Conservation (phyloP, 768 basidiomycete genomes). For the Leucosporidium yakuticum region DNA sequence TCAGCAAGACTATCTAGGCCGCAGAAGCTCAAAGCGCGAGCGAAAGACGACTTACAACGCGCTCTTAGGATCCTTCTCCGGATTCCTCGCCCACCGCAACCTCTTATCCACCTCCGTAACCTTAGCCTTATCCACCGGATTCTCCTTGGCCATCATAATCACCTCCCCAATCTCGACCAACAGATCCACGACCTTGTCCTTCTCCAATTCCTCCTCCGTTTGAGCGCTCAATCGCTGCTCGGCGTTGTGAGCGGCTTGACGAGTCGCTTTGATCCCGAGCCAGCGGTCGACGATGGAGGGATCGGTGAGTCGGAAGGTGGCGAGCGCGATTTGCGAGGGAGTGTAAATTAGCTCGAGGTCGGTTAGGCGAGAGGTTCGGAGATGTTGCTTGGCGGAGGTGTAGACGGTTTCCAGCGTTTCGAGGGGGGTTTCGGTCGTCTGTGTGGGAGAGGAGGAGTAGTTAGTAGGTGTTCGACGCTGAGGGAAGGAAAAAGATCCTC, state of each 20-base stretch:
- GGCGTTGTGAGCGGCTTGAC: background rate
- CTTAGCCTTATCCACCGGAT: slow-evolving; percentile 67
- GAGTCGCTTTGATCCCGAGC: slow-evolving; percentile 41
- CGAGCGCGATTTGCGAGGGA: slow-evolving; percentile 88
- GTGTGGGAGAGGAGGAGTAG: background rate
- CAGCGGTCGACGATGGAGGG: slow-evolving; percentile 60
- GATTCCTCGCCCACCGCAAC: slow-evolving; percentile 84
- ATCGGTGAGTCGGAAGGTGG: slow-evolving; percentile 62
- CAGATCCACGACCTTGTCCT: slow-evolving; percentile 28
- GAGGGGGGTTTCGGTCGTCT: background rate
- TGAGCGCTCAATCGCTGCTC: background rate
- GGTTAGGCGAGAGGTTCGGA: slow-evolving; percentile 55
- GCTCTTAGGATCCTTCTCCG: slow-evolving; percentile 89
- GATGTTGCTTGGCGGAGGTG: slow-evolving; percentile 1
- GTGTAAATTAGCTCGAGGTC: slow-evolving; percentile 86
- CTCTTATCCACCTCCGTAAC: slow-evolving; percentile 86
- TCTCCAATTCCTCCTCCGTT: slow-evolving; percentile 31
- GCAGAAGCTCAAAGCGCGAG: too few species aligned
- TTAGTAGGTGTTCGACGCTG: too few species aligned
- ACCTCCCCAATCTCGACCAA: slow-evolving; percentile 48
- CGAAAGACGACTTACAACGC: slow-evolving; percentile 40
- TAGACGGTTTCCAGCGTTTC: background rate
- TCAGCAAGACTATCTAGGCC: too few species aligned
- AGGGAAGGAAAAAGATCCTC: slow-evolving; percentile 16
- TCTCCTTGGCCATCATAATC: slow-evolving; percentile 54